Conservation (phyloP, 1,139 yeast genomes). For the Suhomyces terraborum region DNA sequence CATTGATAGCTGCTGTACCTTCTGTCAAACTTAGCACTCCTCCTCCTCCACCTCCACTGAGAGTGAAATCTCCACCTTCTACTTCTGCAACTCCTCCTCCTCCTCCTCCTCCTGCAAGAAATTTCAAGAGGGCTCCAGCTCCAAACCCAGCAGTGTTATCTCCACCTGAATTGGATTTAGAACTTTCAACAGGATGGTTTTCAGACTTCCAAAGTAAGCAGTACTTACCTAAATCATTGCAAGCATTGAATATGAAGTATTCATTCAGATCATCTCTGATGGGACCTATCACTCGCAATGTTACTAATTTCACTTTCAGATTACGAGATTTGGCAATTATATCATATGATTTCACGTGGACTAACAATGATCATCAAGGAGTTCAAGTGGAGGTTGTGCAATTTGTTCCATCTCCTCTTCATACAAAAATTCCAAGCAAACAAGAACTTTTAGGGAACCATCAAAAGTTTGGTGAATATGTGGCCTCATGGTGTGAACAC, state of each 20-base stretch:
- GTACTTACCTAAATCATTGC: slow-evolving; percentile 38
- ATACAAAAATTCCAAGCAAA: slow-evolving; percentile 33
- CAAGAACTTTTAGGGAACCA: slow-evolving; percentile 44
- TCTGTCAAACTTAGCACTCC: neutral
- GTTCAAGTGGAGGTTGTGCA: slow-evolving; percentile 34
- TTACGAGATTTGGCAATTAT: slow-evolving; percentile 54
- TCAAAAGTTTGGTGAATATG: slow-evolving; percentile 50
- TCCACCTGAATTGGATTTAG: slow-evolving; percentile 45
- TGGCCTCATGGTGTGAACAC: slow-evolving; percentile 67
- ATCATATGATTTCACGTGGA: slow-evolving; percentile 52
- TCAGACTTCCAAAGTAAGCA: slow-evolving; percentile 26
- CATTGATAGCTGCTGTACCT: too few species aligned
- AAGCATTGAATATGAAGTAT: slow-evolving; percentile 37
- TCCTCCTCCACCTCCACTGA: slow-evolving; percentile 13
- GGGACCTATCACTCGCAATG: slow-evolving; percentile 18
- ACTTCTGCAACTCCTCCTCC: slow-evolving; percentile 29
- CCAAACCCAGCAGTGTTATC: slow-evolving; percentile 17
- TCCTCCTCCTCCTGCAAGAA: slow-evolving; percentile 42
- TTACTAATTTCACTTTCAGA: slow-evolving; percentile 37
- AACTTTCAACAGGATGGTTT: slow-evolving; percentile 50
- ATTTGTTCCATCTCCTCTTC: slow-evolving; percentile 55
- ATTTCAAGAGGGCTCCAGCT: slow-evolving; percentile 28
- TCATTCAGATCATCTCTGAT: slow-evolving; percentile 24
- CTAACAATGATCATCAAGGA: slow-evolving; percentile 23
- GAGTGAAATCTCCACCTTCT: slow-evolving; percentile 7